These are phyloP conservation scores for Cucumis cinereus DNA, from an alignment of 306 rosid species.

Conservation along the genomic window DNA sequence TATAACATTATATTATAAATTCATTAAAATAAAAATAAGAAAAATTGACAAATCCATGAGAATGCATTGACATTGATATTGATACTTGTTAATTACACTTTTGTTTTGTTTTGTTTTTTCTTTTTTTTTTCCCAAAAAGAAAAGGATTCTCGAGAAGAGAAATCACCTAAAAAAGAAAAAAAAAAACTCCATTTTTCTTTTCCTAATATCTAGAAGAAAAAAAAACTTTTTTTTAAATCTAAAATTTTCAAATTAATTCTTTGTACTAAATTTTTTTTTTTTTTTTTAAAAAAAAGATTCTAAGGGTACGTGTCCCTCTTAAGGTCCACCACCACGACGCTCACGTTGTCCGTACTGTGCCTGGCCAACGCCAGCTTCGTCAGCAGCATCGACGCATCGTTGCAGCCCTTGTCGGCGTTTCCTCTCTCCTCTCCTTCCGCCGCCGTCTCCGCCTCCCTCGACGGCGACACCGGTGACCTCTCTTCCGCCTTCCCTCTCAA, in stretches of 20 bases:
- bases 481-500: constrained; percentile 18
- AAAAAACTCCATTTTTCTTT: not conserved
- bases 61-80: not conserved
- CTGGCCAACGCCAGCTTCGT: constrained; percentile 59
- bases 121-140: not conserved
- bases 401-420: constrained; percentile 27
- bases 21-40: too few species aligned
- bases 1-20: too few species aligned
- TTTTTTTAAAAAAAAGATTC: not conserved
- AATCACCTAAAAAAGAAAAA: not conserved
- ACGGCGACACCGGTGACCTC: not conserved
- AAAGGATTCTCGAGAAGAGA: not conserved
- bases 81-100: not conserved
- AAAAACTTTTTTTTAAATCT: not conserved
- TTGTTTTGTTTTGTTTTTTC: not conserved
- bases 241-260: not conserved
- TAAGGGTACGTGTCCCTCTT: constrained; percentile 8
- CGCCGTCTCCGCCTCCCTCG: not conserved
- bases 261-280: too few species aligned
- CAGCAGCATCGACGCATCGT: constrained; percentile 39
- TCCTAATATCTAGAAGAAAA: not conserved
- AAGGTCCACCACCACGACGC: constrained; percentile 47
- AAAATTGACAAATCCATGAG: not conserved
- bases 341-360: constrained; percentile 47
- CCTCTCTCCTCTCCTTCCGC: not conserved